Evolutionary conservation across 371 early-diverging fungal genomes (phyloP).

Genomic region (Rhizopus microsporus): DNA sequence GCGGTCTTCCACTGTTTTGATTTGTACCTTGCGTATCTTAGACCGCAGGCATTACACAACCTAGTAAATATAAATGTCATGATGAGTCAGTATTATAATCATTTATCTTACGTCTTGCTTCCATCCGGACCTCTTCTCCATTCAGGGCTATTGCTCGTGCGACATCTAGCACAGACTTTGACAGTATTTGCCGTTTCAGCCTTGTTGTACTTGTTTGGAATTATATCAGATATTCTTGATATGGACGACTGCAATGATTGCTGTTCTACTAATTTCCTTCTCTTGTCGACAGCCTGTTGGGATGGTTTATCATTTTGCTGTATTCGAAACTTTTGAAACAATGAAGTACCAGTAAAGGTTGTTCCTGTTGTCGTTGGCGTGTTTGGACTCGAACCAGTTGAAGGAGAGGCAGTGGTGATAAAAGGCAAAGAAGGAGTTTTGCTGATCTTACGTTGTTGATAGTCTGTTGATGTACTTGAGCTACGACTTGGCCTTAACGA

Average conservation of each 20-base stretch:
- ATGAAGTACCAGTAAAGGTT: not conserved
- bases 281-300: conserved; percentile 3
- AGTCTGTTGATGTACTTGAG: too few relatives aligned
- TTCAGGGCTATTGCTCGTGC: conserved; percentile 72
- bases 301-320: conserved; percentile 2
- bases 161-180: conserved; percentile 68
- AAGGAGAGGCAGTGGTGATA: not conserved
- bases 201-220: not conserved
- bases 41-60: conserved; percentile 78
- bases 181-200: not conserved
- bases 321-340: conserved; percentile 3
- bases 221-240: not conserved
- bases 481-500: too few relatives aligned
- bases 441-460: too few relatives aligned
- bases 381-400: too few relatives aligned
- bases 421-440: not conserved
- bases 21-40: conserved; percentile 71
- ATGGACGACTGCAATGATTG: not conserved
- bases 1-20: conserved; percentile 46
- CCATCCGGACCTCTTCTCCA: conserved; percentile 81
- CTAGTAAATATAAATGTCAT: conserved; percentile 30
- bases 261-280: not conserved
- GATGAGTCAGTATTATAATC: conserved; percentile 4
- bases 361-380: not conserved
- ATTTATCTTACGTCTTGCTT: conserved; percentile 66